These are phyloP conservation scores for Inonotus hispidus DNA, from an alignment of 1,284 basidiomycete species.

Conservation along the genomic window DNA sequence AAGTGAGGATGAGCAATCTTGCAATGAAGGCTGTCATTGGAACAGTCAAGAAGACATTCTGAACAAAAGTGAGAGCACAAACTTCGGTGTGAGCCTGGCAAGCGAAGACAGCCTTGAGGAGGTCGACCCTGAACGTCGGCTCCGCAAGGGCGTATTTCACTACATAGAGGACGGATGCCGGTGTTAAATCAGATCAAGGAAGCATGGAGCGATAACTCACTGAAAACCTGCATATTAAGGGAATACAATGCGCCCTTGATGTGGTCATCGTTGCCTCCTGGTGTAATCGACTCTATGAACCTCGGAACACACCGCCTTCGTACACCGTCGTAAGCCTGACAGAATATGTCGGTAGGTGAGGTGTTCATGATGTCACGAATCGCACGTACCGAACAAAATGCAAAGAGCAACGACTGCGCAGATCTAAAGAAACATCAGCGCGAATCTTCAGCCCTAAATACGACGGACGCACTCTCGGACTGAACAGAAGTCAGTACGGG, in stretches of 20 bases:
- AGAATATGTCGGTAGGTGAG: neutral
- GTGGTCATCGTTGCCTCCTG: constrained; percentile 77
- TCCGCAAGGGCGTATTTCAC: constrained; percentile 54
- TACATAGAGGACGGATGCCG: constrained; percentile 18
- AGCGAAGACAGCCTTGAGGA: constrained; percentile 48
- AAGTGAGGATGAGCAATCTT: constrained; percentile 54
- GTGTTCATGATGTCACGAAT: neutral
- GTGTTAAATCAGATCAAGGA: neutral
- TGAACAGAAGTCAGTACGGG: constrained; percentile 20
- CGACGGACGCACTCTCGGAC: constrained; percentile 47
- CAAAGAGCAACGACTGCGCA: constrained; percentile 56
- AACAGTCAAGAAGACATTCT: constrained; percentile 2
- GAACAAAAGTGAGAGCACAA: neutral
- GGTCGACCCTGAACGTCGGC: constrained; percentile 43
- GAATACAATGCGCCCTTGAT: constrained; percentile 94
- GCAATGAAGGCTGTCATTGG: constrained; percentile 53
- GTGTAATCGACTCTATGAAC: constrained; percentile 65
- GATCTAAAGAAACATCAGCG: constrained; percentile 33
- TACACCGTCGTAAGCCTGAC: constrained; percentile 72
- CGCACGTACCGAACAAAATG: constrained; percentile 40
- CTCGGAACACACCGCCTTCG: constrained; percentile 59
- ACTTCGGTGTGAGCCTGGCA: constrained; percentile 72
- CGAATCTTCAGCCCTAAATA: no score
- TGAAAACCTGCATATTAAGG: constrained; percentile 61
- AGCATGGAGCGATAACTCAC: constrained; percentile 26